Evolutionary conservation across 2,329 filamentous ascomycete genomes (phyloP), one percentile per base, ranked within the genome.

Genomic region (Capronia epimyces): DNA sequence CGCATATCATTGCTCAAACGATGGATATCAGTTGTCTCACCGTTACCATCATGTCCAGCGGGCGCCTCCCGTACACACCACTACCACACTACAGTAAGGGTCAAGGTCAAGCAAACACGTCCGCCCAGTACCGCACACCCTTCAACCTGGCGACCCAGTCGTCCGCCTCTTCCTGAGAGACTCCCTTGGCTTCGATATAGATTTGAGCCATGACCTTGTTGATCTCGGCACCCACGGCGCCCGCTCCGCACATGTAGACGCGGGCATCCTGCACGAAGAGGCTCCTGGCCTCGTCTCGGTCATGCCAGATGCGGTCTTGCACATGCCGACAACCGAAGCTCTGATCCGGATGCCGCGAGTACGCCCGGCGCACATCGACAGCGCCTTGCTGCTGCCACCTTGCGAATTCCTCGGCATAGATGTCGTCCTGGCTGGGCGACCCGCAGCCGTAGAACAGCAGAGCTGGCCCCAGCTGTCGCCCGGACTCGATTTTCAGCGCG

Each of bases 331-430:
- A 79, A 4, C 72, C 65, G 0, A 75, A 75, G 45, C 66, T 65
- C 3, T 73, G 71, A 0, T 62, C 62, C 0, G 74, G 69, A 15
- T 27, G 34, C 3, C 71, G 73, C 43, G 78, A 82, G 63, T 77
- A 88, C 0, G 84, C 82, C 56, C 79, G 75, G 0, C 75, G 71
- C 0, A 88, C 74, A 1, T 76, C 72, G 0, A 88, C 81, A 0
- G 76, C 81, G 2, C 84, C 84, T 0, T 72, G 62, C 1, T 63
- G 55, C 60, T 82, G 74, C 85, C 85, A 89, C 82, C 65, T 61
- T 0, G 62, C 62, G 24, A 71, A 51, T 45, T 70, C 65, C 0
- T 53, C 55, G 0, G 63, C 62, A 50, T 70, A 66, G n/a, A 71
- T 62, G 2, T 68, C 63, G 36, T 71, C 68, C 22, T 62, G 58